Conservation (phyloP, 306 rosid genomes). For the Glycine latifolia region DNA sequence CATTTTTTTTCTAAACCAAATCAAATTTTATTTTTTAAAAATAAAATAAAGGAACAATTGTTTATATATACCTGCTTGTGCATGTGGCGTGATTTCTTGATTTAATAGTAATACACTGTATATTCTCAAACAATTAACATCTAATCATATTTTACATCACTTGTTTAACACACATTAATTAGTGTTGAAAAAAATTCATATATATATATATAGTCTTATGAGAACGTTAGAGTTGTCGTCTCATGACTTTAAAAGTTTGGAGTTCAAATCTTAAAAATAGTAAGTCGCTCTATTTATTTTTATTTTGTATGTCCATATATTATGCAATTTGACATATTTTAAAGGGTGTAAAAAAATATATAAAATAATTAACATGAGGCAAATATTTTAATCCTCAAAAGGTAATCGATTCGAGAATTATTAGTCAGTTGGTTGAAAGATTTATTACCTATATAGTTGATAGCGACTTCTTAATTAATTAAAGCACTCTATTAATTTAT, state of each 20-base stretch:
- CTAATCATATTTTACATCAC: neutral
- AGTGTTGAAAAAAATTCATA: neutral
- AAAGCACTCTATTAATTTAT: constrained; percentile 25
- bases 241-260: neutral
- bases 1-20: neutral
- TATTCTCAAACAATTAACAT: constrained; percentile 16
- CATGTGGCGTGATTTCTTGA: constrained; percentile 48
- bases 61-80: constrained; percentile 28
- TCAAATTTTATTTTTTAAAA: neutral
- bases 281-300: neutral
- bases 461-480: constrained; percentile 41
- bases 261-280: constrained; percentile 9
- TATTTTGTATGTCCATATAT: neutral
- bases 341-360: constrained; percentile 8
- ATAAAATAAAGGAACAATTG: constrained; percentile 7
- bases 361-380: neutral
- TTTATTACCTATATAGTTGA: constrained; percentile 46
- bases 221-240: constrained; percentile 3
- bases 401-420: constrained; percentile 38
- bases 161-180: neutral
- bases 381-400: constrained; percentile 4
- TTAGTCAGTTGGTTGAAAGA: constrained; percentile 51
- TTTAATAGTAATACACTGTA: constrained; percentile 22
- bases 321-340: neutral
- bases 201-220: neutral